Conservation (phyloP, 2,329 filamentous ascomycete species). For the Teratosphaeria gauchensis region DNA sequence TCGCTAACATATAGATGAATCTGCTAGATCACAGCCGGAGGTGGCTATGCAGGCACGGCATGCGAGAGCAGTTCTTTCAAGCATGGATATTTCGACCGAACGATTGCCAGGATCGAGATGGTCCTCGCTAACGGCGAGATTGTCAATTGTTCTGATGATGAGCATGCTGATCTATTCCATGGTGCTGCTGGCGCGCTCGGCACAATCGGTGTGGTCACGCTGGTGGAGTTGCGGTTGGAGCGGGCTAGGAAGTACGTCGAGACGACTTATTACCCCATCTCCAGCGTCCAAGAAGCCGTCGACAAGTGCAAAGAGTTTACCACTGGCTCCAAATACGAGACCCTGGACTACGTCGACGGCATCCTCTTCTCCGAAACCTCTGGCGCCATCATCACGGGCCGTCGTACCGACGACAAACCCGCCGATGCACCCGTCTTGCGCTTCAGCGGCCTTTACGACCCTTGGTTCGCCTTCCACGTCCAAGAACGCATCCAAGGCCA, state of each 20-base stretch:
- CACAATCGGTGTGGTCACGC: conserved; percentile 56
- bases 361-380: conserved; percentile 37
- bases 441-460: conserved; percentile 51
- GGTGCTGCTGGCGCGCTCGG: conserved; percentile 58
- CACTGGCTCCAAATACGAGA: conserved; percentile 13
- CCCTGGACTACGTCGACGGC: conserved; percentile 55
- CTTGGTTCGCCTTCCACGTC: conserved; percentile 67
- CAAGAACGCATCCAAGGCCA: conserved; percentile 24
- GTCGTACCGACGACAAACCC: conserved; percentile 23
- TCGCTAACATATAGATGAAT: no score
- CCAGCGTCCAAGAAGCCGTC: conserved; percentile 33
- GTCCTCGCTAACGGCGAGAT: conserved; percentile 52
- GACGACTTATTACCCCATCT: conserved; percentile 37
- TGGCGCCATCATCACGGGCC: conserved; percentile 35
- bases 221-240: conserved; percentile 41
- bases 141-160: conserved; percentile 13
- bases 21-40: conserved; percentile 51
- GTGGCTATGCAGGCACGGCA: conserved; percentile 54
- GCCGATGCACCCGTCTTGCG: conserved; percentile 18
- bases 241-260: conserved; percentile 39
- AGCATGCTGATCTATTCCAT: conserved; percentile 40
- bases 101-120: conserved; percentile 53
- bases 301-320: conserved; percentile 29
- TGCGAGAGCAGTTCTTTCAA: conserved; percentile 59
- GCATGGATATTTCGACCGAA: conserved; percentile 57